Base-by-base conservation (phyloP, 371 early-diverging fungal genomes). In the Mucor saturninus region DNA sequence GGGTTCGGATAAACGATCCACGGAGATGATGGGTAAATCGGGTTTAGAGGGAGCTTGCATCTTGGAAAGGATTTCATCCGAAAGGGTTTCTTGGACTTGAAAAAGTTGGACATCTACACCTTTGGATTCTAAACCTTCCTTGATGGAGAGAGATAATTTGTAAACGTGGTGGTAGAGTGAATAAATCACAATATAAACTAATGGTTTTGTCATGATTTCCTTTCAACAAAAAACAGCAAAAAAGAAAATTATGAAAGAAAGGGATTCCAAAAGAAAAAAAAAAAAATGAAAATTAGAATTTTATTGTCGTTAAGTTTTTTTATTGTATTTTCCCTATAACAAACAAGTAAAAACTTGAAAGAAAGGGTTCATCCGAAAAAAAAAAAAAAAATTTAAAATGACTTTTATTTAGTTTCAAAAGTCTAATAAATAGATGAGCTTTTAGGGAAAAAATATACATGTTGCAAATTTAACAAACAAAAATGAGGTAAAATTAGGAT, bases 161-260 rank as follows among this genome's bases (percentile, higher is more conserved):
- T 85, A 79, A 51, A 92, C 76, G 78, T 95, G 95, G 28, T 89
- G 88, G 73, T 90, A 93, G 15, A 85, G 69, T 10, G 92, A 83
- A 75, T 93, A 88, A 64, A 80, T 74, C 28, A 89, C 75, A 54
- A 90, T 85, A 68, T 76, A 80, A 35, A 90, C 77, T 14, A 55
- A 48, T 11, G 62, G 62, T 28, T 54, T 55, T 30, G 26, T 42
- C 54, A 61, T 32, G 4, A 1, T n/a, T 43, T 4, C n/a, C n/a
- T 43, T 43, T 2, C 21, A 21, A 21, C 2, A 53, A 37, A 32
- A 50, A 50, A 4, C 6, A 53, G 32, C 13, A 32, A 53, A 53
- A 21, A 35, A 35, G 37, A 53, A 4, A 53, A 32, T 13, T 8
- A 6, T 8, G 39, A 38, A 38, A 38, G 39, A 38, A 11, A 38